These are phyloP conservation scores for Stephania cephalantha DNA, from an alignment of 164 flowering plant species.

Conservation along the genomic window DNA sequence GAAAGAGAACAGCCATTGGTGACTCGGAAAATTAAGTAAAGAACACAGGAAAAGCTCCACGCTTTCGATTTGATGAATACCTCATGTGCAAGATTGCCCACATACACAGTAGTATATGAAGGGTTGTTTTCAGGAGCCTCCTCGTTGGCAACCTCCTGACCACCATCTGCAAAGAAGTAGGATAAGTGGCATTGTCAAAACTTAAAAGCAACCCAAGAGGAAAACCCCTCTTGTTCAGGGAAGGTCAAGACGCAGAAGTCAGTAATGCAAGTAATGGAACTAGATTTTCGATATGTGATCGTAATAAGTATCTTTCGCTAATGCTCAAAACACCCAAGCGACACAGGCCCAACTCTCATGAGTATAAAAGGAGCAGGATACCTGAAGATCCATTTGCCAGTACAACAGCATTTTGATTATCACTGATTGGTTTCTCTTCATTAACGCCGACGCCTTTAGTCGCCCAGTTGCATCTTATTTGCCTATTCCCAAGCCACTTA, in stretches of 20 bases:
- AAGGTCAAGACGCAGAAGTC: neutral
- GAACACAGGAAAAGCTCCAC: neutral
- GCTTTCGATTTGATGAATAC: slow-evolving; percentile 21
- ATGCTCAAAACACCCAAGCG: neutral
- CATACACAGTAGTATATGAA: slow-evolving; percentile 88
- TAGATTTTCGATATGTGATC: neutral
- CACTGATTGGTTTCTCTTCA: slow-evolving; percentile 75
- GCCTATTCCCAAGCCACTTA: slow-evolving; percentile 96
- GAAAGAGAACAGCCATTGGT: neutral
- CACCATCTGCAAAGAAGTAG: slow-evolving; percentile 54
- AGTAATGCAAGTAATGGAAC: neutral
- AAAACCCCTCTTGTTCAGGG: too few relatives aligned
- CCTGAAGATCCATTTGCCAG: slow-evolving; percentile 89
- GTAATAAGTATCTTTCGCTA: neutral
- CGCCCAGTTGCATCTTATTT: slow-evolving; percentile 99
- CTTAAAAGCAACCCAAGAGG: neutral
- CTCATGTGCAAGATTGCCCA: slow-evolving; percentile 97
- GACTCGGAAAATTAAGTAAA: neutral
- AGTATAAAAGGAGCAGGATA: slow-evolving; percentile 9
- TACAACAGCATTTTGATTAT: slow-evolving; percentile 75
- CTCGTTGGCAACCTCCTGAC: slow-evolving; percentile 54
- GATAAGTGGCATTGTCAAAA: neutral
- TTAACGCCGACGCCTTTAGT: slow-evolving; percentile 75
- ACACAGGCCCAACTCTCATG: neutral
- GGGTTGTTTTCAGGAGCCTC: slow-evolving; percentile 97